Conservation (phyloP, 192 early-diverging fungal species). For the Backusella westeae region DNA sequence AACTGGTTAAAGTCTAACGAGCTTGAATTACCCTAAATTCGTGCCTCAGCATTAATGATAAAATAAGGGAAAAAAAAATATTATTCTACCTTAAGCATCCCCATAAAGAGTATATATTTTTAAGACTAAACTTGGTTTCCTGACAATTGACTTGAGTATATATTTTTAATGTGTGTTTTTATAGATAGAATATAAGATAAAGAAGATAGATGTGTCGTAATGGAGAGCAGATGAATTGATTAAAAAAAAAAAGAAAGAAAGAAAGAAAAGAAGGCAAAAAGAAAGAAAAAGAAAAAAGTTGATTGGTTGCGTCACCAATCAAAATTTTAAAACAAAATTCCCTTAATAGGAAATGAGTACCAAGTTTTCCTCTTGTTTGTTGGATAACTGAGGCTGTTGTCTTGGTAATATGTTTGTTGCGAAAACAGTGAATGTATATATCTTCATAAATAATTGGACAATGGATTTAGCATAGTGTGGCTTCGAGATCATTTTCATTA, state of each 20-base stretch:
- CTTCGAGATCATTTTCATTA: no score
- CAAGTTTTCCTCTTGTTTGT: neutral
- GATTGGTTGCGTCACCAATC: neutral
- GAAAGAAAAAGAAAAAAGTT: neutral
- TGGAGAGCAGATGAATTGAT: neutral
- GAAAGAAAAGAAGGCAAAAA: neutral
- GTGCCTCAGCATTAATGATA: neutral
- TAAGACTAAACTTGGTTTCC: neutral
- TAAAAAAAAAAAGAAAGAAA: neutral
- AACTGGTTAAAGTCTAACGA: conserved; percentile 15
- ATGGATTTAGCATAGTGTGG: no score
- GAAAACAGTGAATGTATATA: neutral
- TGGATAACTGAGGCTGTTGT: neutral
- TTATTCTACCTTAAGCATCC: neutral
- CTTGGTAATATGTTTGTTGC: neutral
- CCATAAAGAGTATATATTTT: neutral
- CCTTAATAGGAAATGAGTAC: neutral
- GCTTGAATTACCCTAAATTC: conserved; percentile 10
- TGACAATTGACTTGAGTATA: neutral
- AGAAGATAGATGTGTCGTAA: neutral
- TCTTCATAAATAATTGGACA: no score
- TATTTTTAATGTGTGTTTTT: neutral
- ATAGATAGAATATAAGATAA: neutral
- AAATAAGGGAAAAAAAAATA: neutral
- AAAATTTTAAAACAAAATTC: neutral